Evolutionary conservation across 2,329 filamentous ascomycete genomes (phyloP).

Genomic region (Neonectria magnoliae): DNA sequence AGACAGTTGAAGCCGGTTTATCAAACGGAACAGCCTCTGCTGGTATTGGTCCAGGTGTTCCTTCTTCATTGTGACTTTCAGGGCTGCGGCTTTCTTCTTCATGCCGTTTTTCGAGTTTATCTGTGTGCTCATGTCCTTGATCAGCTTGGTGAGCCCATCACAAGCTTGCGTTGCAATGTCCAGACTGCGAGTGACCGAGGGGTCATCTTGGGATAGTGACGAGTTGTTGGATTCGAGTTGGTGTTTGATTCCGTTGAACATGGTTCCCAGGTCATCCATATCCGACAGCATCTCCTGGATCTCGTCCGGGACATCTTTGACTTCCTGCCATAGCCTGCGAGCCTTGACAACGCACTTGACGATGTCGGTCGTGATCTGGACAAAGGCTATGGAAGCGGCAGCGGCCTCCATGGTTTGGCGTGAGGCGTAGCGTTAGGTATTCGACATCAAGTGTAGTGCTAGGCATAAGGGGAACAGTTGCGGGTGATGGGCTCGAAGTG

Average conservation of each 20-base stretch:
- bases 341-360: conserved; percentile 34
- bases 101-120: conserved; percentile 24
- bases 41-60: conserved; percentile 29
- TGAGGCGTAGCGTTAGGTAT: not conserved
- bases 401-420: conserved; percentile 30
- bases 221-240: conserved; percentile 23
- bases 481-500: not conserved
- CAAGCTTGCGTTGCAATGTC: conserved; percentile 26
- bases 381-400: conserved; percentile 38
- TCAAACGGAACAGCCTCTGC: conserved; percentile 23
- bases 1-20: conserved; percentile 31
- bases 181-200: conserved; percentile 9
- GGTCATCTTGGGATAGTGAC: conserved; percentile 10
- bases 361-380: conserved; percentile 35
- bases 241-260: conserved; percentile 31
- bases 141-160: conserved; percentile 23
- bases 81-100: conserved; percentile 29
- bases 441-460: too few species aligned
- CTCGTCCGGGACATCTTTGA: conserved; percentile 37
- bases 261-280: conserved; percentile 23
- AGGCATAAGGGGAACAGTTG: not conserved
- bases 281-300: conserved; percentile 32
- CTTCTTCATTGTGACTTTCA: conserved; percentile 35
- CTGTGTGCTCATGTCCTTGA: conserved; percentile 26
- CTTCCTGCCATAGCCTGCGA: conserved; percentile 38